phyloP scores from a whole-genome alignment of 768 basidiomycete species.

The Auricularia heimuer region DNA sequence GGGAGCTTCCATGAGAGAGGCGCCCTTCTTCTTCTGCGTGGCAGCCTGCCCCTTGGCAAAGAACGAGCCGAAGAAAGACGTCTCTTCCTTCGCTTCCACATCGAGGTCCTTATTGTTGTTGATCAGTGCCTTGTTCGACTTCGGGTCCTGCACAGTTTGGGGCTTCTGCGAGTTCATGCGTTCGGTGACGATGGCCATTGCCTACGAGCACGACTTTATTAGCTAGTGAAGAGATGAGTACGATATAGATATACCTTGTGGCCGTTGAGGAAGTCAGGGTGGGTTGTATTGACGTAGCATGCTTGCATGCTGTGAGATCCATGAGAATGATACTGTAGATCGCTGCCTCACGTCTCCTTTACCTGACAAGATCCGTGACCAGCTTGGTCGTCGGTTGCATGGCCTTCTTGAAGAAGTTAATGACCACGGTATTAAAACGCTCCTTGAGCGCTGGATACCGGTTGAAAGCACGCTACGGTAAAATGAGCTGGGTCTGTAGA shows the following conservation, averaged over 20 bases:
- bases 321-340: conserved; percentile 1
- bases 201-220: conserved; percentile 34
- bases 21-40: conserved; percentile 50
- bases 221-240: neutral
- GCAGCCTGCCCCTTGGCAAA: conserved; percentile 58
- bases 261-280: conserved; percentile 95
- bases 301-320: conserved; percentile 73
- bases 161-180: conserved; percentile 76
- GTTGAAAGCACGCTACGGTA: conserved; percentile 78
- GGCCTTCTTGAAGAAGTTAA: conserved; percentile 90
- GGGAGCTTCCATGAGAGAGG: conserved; percentile 55
- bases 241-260: conserved; percentile 50
- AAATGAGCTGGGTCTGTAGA: neutral
- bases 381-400: conserved; percentile 95
- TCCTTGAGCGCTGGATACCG: conserved; percentile 95
- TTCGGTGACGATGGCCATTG: conserved; percentile 80
- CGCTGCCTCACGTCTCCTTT: conserved; percentile 19
- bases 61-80: conserved; percentile 93
- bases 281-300: conserved; percentile 97
- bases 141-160: conserved; percentile 55
- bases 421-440: conserved; percentile 90
- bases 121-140: conserved; percentile 56
- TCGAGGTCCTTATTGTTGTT: conserved; percentile 96
- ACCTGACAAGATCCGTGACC: conserved; percentile 87
- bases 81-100: conserved; percentile 78